Evolutionary conservation across 306 rosid species (phyloP).

Genomic region (Geum urbanum): DNA sequence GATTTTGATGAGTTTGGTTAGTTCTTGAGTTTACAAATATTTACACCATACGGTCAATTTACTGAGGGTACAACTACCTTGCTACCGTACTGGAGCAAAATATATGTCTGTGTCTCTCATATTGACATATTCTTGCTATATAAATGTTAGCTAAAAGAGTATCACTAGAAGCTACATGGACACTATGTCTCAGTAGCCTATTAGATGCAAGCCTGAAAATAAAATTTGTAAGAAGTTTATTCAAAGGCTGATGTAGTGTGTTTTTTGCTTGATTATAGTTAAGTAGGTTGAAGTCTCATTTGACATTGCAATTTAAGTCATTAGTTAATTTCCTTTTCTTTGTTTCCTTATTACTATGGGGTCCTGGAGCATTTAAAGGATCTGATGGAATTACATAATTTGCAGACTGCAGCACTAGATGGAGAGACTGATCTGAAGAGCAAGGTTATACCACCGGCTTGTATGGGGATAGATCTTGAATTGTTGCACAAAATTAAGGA

Average conservation of each 20-base stretch:
- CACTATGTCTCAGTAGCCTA: too few relatives aligned
- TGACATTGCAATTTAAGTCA: not conserved
- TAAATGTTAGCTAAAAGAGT: too few relatives aligned
- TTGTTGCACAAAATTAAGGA: conserved; percentile 94
- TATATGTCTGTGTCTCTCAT: too few relatives aligned
- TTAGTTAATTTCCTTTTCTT: conserved; percentile 8
- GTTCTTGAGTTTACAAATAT: too few relatives aligned
- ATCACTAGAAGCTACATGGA: too few relatives aligned
- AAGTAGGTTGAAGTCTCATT: not conserved
- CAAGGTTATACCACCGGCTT: conserved; percentile 83
- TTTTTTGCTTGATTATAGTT: not conserved
- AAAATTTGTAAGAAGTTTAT: not conserved
- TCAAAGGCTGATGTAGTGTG: not conserved
- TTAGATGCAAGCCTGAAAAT: not conserved
- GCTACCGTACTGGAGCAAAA: too few relatives aligned
- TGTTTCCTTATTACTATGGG: not conserved
- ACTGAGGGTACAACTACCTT: too few relatives aligned
- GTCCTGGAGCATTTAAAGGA: conserved; percentile 22
- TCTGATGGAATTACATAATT: conserved; percentile 33
- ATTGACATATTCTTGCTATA: too few relatives aligned
- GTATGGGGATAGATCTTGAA: conserved; percentile 84
- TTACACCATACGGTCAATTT: too few relatives aligned
- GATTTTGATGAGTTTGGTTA: too few relatives aligned
- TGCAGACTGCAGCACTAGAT: conserved; percentile 92
- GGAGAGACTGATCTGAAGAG: conserved; percentile 97